Conservation (phyloP, 2,329 filamentous ascomycete genomes). For the Calycina herbarum region DNA sequence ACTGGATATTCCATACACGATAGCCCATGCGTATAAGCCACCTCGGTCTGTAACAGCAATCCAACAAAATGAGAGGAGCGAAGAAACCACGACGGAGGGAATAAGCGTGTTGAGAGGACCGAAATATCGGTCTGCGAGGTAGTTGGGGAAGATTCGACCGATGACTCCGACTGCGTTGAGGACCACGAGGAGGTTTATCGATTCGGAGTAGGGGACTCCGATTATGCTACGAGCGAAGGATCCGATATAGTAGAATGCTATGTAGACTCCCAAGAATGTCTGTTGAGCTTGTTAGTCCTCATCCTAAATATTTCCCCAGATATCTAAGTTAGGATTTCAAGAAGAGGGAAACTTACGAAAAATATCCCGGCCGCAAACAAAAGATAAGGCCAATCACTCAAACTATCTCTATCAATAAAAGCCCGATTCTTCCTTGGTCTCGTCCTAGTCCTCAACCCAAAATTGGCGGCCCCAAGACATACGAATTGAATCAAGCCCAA, state of each 20-base stretch:
- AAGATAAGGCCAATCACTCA: constrained; percentile 44
- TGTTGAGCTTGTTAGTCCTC: constrained; percentile 34
- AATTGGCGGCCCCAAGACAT: neutral
- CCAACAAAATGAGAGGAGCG: constrained; percentile 26
- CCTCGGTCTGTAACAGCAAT: constrained; percentile 33
- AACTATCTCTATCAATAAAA: constrained; percentile 44
- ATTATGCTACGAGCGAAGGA: constrained; percentile 39
- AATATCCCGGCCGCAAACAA: constrained; percentile 36
- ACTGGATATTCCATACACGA: constrained; percentile 35
- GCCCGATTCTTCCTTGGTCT: constrained; percentile 41
- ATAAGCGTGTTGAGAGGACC: constrained; percentile 35
- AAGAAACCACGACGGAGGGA: constrained; percentile 23
- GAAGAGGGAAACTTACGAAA: constrained; percentile 6
- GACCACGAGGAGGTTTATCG: constrained; percentile 39
- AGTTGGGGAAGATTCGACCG: constrained; percentile 34
- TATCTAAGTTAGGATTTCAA: neutral
- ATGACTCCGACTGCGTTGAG: constrained; percentile 19
- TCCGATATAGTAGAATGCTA: constrained; percentile 38
- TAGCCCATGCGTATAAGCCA: constrained; percentile 32
- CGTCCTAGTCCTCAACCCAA: constrained; percentile 6
- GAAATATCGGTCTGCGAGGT: constrained; percentile 34
- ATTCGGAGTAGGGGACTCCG: constrained; percentile 40
- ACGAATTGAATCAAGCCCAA: constrained; percentile 43
- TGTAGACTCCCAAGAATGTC: constrained; percentile 28
- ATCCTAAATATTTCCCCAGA: constrained; percentile 2